Percentiles rank a stretch among this genome's conserved stretches.
These are phyloP conservation scores for Coemansia furcata DNA, from an alignment of 192 early-diverging fungal species.

Conservation along the genomic window DNA sequence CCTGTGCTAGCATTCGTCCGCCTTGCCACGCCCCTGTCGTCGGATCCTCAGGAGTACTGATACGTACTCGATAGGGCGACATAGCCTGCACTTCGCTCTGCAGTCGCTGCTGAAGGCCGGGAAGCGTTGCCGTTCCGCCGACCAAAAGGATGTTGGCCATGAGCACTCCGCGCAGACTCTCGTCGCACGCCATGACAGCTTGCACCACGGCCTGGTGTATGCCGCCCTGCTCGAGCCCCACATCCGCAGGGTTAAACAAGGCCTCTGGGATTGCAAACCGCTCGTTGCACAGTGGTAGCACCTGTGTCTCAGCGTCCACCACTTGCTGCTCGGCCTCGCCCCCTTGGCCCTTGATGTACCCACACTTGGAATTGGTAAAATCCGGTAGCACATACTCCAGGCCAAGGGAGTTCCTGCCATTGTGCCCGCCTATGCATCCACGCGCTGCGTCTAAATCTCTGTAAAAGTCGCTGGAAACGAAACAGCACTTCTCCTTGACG, in stretches of 20 bases:
- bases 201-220: conserved; percentile 92
- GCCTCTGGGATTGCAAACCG: conserved; percentile 95
- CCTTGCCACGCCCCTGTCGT: conserved; percentile 25
- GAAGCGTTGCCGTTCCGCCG: conserved; percentile 91
- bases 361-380: conserved; percentile 30
- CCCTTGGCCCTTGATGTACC: conserved; percentile 25
- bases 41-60: conserved; percentile 5
- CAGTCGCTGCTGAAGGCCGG: conserved; percentile 88
- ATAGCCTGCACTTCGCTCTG: conserved; percentile 91
- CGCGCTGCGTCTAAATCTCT: conserved; percentile 58
- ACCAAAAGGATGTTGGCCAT: conserved; percentile 91
- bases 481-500: conserved; percentile 83
- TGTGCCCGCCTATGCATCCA: conserved; percentile 46
- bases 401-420: not conserved
- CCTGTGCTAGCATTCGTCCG: conserved; percentile 6
- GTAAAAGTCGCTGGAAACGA: conserved; percentile 66
- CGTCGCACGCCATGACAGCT: conserved; percentile 88
- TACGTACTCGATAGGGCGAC: conserved; percentile 57
- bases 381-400: conserved; percentile 52
- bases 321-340: not conserved
- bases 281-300: conserved; percentile 96
- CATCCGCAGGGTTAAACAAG: conserved; percentile 90
- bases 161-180: conserved; percentile 84
- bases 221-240: conserved; percentile 87
- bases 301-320: conserved; percentile 64